A percentile compares a stretch with the other conserved stretches of the same genome.
These are phyloP conservation scores for Aureobasidium sp. DNA, from an alignment of 2,329 filamentous ascomycete species.

Conservation along the genomic window DNA sequence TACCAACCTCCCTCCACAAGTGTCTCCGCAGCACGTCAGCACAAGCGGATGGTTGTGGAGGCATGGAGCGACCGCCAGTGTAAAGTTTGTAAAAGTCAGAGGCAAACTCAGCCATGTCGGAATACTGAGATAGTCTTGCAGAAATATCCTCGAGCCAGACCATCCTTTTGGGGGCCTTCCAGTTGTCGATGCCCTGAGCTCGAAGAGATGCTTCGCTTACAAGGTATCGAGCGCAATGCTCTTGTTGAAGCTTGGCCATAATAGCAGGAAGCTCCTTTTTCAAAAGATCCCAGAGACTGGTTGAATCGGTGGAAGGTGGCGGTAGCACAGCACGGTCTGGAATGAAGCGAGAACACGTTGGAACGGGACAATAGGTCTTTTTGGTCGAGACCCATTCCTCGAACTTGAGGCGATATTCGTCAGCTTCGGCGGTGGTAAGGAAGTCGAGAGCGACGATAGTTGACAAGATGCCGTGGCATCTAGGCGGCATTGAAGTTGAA, in stretches of 20 bases:
- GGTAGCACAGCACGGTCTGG: constrained; percentile 23
- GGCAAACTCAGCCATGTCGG: background rate
- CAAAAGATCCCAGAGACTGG: constrained; percentile 5
- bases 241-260: background rate
- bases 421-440: constrained; percentile 28
- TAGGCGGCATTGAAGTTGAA: constrained; percentile 35
- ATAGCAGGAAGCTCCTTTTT: constrained; percentile 8
- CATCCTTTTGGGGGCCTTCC: background rate
- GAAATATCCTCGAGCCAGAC: background rate
- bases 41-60: background rate
- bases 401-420: constrained; percentile 34
- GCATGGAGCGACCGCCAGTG: background rate
- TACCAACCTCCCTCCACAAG: constrained; percentile 1
- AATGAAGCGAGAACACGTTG: constrained; percentile 42
- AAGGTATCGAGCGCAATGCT: background rate
- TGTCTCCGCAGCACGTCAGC: background rate
- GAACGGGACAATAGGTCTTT: constrained; percentile 41
- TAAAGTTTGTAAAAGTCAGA: constrained; percentile 5
- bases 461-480: constrained; percentile 37
- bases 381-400: constrained; percentile 40
- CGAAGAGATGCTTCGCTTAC: background rate
- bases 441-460: constrained; percentile 30
- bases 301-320: background rate
- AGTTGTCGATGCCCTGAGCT: background rate
- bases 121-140: background rate